Percentiles rank a stretch among this genome's conserved stretches.
Evolutionary conservation across 177 flowering plant genomes (phyloP).

Genomic region (Vitis hybrid): DNA sequence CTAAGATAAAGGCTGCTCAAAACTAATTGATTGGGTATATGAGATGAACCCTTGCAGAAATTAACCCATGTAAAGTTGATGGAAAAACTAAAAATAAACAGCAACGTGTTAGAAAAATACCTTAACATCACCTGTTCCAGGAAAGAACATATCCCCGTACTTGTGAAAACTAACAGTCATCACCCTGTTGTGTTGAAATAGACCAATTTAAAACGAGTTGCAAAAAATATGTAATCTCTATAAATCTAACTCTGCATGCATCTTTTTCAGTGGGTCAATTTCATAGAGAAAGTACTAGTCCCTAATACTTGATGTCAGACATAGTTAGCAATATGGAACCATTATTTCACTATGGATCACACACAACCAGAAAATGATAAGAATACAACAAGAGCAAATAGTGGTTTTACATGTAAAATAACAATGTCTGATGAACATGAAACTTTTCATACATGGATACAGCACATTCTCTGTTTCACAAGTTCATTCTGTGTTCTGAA

Average conservation of each 20-base stretch:
- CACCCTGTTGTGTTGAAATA: constrained; percentile 65
- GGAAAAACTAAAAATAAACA: background rate
- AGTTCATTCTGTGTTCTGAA: too few relatives aligned
- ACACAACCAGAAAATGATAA: too few relatives aligned
- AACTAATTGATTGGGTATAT: background rate
- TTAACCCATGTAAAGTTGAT: background rate
- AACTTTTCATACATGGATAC: too few relatives aligned
- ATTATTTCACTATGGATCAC: too few relatives aligned
- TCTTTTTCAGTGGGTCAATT: background rate
- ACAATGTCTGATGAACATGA: too few relatives aligned
- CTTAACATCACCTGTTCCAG: constrained; percentile 99
- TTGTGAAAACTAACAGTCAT: constrained; percentile 99
- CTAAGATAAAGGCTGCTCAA: background rate
- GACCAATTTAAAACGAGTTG: constrained; percentile 4
- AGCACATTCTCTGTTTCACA: too few relatives aligned
- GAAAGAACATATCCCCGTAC: constrained; percentile 91
- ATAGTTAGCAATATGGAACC: too few relatives aligned
- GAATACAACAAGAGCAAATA: too few relatives aligned
- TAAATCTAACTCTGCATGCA: too few relatives aligned
- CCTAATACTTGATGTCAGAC: too few relatives aligned
- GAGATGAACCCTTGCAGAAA: background rate
- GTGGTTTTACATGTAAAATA: too few relatives aligned
- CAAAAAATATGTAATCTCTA: background rate
- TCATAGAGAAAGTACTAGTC: background rate
- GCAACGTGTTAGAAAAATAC: constrained; percentile 30